Conservation (phyloP, 2,329 filamentous ascomycete species). For the Venturia effusa region DNA sequence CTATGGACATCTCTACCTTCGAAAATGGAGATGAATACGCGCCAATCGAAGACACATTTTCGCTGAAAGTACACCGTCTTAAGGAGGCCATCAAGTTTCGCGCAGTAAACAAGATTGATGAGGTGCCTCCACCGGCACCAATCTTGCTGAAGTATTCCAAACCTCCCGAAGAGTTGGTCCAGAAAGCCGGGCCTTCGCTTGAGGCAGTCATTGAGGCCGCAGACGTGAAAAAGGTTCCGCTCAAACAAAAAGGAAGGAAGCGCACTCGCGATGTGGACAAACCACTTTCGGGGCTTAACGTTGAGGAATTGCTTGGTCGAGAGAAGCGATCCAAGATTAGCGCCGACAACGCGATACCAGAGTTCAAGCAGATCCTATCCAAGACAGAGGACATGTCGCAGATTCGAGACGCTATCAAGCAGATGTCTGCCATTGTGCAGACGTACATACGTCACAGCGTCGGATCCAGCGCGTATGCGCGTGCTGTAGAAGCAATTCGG, state of each 20-base stretch:
- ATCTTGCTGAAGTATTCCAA: constrained; percentile 62
- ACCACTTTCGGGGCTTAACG: constrained; percentile 80
- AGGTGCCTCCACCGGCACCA: constrained; percentile 50
- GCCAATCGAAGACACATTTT: constrained; percentile 70
- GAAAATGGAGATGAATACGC: constrained; percentile 68
- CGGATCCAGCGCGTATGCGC: constrained; percentile 63
- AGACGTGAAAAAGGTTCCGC: constrained; percentile 82
- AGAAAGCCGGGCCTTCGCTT: constrained; percentile 46
- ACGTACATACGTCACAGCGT: constrained; percentile 60
- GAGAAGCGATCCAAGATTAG: constrained; percentile 47
- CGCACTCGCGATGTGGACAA: constrained; percentile 58
- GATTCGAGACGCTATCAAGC: constrained; percentile 57
- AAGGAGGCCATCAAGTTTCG: constrained; percentile 76
- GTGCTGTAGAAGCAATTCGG: constrained; percentile 63
- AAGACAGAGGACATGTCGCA: constrained; percentile 48
- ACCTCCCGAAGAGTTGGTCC: constrained; percentile 56
- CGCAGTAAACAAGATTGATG: constrained; percentile 60
- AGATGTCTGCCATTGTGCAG: constrained; percentile 64
- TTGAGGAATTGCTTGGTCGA: constrained; percentile 60
- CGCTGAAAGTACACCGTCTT: constrained; percentile 77
- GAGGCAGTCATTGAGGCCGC: constrained; percentile 56
- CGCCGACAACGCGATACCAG: constrained; percentile 69
- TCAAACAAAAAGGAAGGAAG: constrained; percentile 65
- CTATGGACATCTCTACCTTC: constrained; percentile 72
- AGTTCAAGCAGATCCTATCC: constrained; percentile 73